Evolutionary conservation across 2,329 filamentous ascomycete species (phyloP), one percentile per base, ranked within the genome.

Genomic region (Diaporthe australafricana): DNA sequence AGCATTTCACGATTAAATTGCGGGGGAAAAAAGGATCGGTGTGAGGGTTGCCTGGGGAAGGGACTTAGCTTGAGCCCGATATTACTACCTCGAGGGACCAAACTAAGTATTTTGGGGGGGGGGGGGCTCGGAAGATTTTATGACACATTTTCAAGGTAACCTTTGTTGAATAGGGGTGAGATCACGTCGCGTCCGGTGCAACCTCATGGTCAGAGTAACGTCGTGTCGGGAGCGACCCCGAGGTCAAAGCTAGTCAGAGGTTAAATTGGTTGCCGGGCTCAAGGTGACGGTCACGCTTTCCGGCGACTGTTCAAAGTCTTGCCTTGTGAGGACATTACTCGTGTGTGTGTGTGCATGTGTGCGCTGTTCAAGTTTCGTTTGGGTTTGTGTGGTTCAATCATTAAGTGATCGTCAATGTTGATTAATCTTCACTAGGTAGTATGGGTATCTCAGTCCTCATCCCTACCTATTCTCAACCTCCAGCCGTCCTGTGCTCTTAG

Each of bases 141-240:
- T 65, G 60, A 65, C 45, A 50, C 60, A 65, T 38, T 0, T 17
- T 16, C 30, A 38, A 45, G 16, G 42, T 32, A 20, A 12, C 45
- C 60, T 27, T 2, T 8, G 32, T 20, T 1, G n/a, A 7, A 12
- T 25, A 14, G 42, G 35, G 17, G 42, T 25, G 42, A 50, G 60
- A 50, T 50, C 60, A 25, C 27, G 45, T 35, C 30, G 60, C 38
- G 45, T 20, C n/a, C 14, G 60, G n/a, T 50, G 30, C 30, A 8
- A 63, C 60, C 14, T 30, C 30, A 12, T 3, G 60, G 60, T 35
- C 42, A 25, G 4, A 35, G 42, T 48, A 47, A 63, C 40, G 57
- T 63, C 57, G 57, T 63, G 57, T 63, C 42, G 57, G 57, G 42
- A 47, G 57, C 60, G 42, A 48, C 60, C 42, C 42, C 5, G 42